Evolutionary conservation across 2,329 filamentous ascomycete genomes (phyloP), one percentile per base, ranked within the genome.

Genomic region (Monosporascus sp.): DNA sequence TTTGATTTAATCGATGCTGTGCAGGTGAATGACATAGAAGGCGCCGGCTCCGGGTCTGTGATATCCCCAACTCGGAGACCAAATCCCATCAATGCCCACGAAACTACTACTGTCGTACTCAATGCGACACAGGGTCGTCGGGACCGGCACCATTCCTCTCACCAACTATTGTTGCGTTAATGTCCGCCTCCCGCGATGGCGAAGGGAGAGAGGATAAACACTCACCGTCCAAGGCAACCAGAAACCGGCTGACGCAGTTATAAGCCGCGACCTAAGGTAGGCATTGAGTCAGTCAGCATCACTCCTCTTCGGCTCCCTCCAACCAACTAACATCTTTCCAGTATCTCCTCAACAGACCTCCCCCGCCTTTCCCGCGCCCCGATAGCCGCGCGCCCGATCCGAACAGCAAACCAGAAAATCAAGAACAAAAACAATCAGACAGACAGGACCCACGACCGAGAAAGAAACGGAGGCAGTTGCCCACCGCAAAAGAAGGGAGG

Each of bases 161-260:
- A 16, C 80, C 81, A 44, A 84, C 81, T 84, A 51, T 22, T 20
- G 26, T 22, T 51, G 49, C 43, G 56, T 74, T 60, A 73, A 68
- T 31, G 11, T 20, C 5, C 16, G 48, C 31, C 22, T 6, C 9
- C 27, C 19, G 43, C 7, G 16, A 37, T 9, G 35, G 27, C 45
- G 19, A 11, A 17, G 41, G 47, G 52, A 43, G 26, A 49, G 41
- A 41, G 24, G 22, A 26, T 8, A 48, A 19, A 7, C 22, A 73
- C 81, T 70, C 72, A 85, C 83, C 88, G 72, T 95, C 86, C 52
- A 96, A 70, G 16, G 90, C 90, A 20, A 95, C 89, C 60, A 95
- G 70, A 62, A 95, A 92, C 31, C 90, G 80, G 68, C 87, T 91
- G 17, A 95, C 89, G 65, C 88, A 92, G 68, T 95, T 95, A 68